phyloP scores from a whole-genome alignment of 352 stramenopile genomes.

The Globisporangium recalcitrans region DNA sequence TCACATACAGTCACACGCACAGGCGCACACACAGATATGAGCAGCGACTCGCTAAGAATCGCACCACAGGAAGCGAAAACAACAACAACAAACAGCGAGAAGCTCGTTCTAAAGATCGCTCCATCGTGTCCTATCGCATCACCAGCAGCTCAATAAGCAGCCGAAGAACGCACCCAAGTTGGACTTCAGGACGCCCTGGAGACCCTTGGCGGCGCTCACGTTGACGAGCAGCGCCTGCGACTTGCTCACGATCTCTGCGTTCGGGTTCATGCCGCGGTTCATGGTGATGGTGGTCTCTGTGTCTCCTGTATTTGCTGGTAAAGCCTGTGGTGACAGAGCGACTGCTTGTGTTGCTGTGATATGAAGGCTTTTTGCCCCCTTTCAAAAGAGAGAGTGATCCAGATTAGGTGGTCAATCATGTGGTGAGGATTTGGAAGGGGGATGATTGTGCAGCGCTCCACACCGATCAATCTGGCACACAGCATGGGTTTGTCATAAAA shows the following conservation, averaged over 20 bases:
- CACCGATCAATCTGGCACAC: not conserved
- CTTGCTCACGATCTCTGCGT: constrained; percentile 97
- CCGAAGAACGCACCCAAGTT: constrained; percentile 70
- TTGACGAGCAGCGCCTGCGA: constrained; percentile 96
- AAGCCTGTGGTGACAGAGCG: not conserved
- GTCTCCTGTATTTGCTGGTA: not conserved
- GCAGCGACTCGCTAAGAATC: not conserved
- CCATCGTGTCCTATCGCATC: not conserved
- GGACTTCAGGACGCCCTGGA: constrained; percentile 94
- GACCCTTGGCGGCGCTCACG: constrained; percentile 94
- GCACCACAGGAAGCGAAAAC: not conserved
- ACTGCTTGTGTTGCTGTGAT: not conserved
- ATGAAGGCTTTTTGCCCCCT: not conserved
- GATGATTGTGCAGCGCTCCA: not conserved
- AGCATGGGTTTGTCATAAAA: too few species aligned
- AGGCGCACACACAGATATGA: not conserved
- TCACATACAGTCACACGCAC: too few species aligned
- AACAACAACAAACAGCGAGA: not conserved
- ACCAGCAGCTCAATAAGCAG: not conserved
- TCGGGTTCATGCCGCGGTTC: constrained; percentile 85
- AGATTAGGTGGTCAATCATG: not conserved
- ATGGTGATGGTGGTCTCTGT: not conserved
- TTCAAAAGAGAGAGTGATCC: not conserved
- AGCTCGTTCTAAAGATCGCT: not conserved
- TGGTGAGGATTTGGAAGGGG: constrained; percentile 2